Evolutionary conservation across 78 protist species (phyloP), one percentile per base, ranked within the genome.

Genomic region (Dictyostelium citrinum): DNA sequence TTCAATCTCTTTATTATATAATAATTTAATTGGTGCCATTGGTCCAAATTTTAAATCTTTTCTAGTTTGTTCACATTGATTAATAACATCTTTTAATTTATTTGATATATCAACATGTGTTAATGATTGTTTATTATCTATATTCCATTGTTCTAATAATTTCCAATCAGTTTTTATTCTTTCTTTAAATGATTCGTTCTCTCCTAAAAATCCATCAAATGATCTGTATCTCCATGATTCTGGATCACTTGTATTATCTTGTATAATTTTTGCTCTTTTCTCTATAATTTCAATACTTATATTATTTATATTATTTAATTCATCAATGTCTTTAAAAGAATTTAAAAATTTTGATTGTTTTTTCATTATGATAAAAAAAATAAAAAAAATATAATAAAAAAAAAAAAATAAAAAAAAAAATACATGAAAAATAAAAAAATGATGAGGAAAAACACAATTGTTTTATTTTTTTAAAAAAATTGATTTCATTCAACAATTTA

Each of bases 161-260:
- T 35, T 6, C 84, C 84, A 77, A 77, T 86, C 92, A 4, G 11
- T 61, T 12, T 39, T 58, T 39, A 86, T 31, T 45, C 92, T 39
- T 27, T 55, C 75, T 77, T 77, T 86, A 9, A 86, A 86, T 77
- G 83, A 33, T 72, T 86, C 92, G 64, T 86, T 77, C 11, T 31
- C 67, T 76, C 92, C 92, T 22, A 86, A 31, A 61, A 68, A 86
- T 5, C 92, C 92, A 68, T 86, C 92, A 76, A 86, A 86, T 16
- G 84, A 77, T 76, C 92, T 33, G 22, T 39, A 55, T 76, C 84
- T 74, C 83, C 84, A 86, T 11, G 74, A 35, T 41, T 74, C 84
- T 12, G 22, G 22, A 86, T 86, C 83, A 5, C 33, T 24, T 35
- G 92, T 86, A 45, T 86, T 86, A 77, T 86, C 92, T 22, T 77